Evolutionary conservation across 2,329 filamentous ascomycete species (phyloP).

Genomic region (Zasmidium cellare): DNA sequence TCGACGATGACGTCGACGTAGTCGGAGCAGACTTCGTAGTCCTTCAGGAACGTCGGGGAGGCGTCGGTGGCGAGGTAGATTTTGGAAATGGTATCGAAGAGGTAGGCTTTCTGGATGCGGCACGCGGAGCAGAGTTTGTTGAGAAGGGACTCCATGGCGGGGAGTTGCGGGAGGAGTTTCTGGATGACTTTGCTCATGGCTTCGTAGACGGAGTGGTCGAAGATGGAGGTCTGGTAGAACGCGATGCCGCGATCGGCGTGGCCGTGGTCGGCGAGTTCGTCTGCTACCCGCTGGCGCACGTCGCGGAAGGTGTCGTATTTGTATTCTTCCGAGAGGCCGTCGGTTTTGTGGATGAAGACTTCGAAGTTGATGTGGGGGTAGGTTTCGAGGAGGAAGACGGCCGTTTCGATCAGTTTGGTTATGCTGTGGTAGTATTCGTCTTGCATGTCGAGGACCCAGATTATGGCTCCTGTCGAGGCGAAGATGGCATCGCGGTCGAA

Average conservation of each 20-base stretch:
- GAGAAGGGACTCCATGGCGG: slow-evolving; percentile 88
- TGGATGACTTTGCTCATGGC: slow-evolving; percentile 98
- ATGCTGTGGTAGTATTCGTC: slow-evolving; percentile 96
- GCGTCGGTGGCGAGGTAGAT: slow-evolving; percentile 98
- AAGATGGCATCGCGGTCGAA: slow-evolving; percentile 95
- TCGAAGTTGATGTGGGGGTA: slow-evolving; percentile 96
- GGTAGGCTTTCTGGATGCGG: slow-evolving; percentile 94
- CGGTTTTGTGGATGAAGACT: slow-evolving; percentile 98
- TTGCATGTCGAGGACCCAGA: slow-evolving; percentile 98
- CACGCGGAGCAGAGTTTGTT: slow-evolving; percentile 92
- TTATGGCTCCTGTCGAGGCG: slow-evolving; percentile 86
- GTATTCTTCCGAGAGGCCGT: slow-evolving; percentile 96
- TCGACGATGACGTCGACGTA: slow-evolving; percentile 99
- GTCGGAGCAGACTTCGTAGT: slow-evolving; percentile 97
- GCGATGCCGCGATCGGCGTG: slow-evolving; percentile 92
- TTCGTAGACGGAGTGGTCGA: slow-evolving; percentile 98
- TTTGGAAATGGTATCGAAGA: slow-evolving; percentile 96
- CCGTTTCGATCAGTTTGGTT: slow-evolving; percentile 80
- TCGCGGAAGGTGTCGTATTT: slow-evolving; percentile 94
- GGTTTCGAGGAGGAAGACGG: slow-evolving; percentile 80
- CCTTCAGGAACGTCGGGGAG: slow-evolving; percentile 87
- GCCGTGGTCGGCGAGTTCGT: slow-evolving; percentile 89
- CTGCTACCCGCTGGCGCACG: slow-evolving; percentile 93
- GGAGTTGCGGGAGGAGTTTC: slow-evolving; percentile 90
- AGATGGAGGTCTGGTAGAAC: slow-evolving; percentile 96